Conservation (phyloP, 768 basidiomycete species). For the Kwoniella botswanensis region DNA sequence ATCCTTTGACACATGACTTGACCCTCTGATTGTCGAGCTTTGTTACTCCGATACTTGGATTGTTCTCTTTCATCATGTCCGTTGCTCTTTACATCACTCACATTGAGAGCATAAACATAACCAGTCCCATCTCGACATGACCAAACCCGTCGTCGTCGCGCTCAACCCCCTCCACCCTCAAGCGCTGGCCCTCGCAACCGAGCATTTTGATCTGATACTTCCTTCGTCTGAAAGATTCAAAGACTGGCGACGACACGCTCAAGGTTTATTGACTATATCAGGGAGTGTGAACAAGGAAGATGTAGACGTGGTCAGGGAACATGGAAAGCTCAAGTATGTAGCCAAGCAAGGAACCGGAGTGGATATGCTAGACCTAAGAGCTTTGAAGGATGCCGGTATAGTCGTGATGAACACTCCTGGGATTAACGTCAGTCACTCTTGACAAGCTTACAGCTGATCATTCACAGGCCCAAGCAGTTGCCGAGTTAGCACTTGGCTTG, state of each 20-base stretch:
- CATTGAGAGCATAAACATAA: neutral
- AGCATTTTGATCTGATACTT: conserved; percentile 13
- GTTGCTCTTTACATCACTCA: neutral
- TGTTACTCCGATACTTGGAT: neutral
- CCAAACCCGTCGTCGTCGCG: conserved; percentile 14
- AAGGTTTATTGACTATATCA: conserved; percentile 7
- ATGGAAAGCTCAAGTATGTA: conserved; percentile 24
- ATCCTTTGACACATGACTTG: neutral
- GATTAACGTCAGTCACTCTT: conserved; percentile 30
- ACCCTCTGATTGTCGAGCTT: neutral
- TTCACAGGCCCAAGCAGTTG: conserved; percentile 35
- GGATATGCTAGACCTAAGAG: conserved; percentile 29
- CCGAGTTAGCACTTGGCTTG: conserved; percentile 45
- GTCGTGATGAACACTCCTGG: conserved; percentile 35
- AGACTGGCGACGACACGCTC: conserved; percentile 3
- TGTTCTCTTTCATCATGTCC: neutral
- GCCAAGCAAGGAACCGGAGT: conserved; percentile 34
- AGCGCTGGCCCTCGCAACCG: conserved; percentile 9
- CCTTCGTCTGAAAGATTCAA: conserved; percentile 3
- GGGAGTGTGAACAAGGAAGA: conserved; percentile 4
- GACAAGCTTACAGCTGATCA: neutral
- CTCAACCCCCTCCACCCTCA: conserved; percentile 15
- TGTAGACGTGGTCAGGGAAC: conserved; percentile 6
- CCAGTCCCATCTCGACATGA: neutral
- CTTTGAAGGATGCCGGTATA: conserved; percentile 18